These are phyloP conservation scores for Sordariomycetes sp. DNA, from an alignment of 2,329 filamentous ascomycete genomes.

Conservation along the genomic window DNA sequence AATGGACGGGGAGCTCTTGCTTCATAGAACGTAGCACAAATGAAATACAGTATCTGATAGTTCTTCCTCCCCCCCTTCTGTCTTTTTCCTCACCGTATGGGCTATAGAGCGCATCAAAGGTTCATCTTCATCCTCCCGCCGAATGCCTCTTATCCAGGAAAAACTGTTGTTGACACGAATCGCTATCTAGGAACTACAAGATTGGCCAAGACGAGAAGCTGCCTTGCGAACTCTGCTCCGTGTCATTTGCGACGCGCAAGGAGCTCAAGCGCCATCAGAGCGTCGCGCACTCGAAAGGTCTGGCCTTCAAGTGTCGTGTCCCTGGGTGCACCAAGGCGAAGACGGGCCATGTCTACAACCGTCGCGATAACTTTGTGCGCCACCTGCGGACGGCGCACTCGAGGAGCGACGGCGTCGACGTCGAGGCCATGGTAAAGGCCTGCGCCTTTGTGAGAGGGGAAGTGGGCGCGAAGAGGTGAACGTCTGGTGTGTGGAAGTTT, in stretches of 20 bases:
- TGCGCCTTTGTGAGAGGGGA: background rate
- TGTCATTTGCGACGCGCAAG: conserved; percentile 14
- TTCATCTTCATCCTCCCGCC: background rate
- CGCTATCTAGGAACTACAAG: background rate
- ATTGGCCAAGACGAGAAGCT: background rate
- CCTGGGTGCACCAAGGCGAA: conserved; percentile 14
- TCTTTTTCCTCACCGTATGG: no score
- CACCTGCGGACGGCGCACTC: conserved; percentile 14
- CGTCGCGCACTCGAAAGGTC: conserved; percentile 7
- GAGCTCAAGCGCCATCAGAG: conserved; percentile 15
- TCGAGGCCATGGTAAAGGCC: background rate
- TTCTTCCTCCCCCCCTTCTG: no score
- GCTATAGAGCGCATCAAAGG: background rate
- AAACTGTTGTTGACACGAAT: no score
- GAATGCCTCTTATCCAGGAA: no score
- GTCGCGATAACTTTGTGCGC: conserved; percentile 15
- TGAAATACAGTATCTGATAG: background rate
- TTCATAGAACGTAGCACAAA: background rate
- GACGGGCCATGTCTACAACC: conserved; percentile 15
- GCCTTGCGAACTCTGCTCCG: conserved; percentile 8
- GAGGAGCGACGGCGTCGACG: conserved; percentile 1
- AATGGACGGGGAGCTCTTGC: background rate
- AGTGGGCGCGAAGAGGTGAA: background rate
- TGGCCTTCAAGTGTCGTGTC: conserved; percentile 13
- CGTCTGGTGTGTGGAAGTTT: background rate